Conservation (phyloP, 441 rosid species). For the Eruca vesicaria region DNA sequence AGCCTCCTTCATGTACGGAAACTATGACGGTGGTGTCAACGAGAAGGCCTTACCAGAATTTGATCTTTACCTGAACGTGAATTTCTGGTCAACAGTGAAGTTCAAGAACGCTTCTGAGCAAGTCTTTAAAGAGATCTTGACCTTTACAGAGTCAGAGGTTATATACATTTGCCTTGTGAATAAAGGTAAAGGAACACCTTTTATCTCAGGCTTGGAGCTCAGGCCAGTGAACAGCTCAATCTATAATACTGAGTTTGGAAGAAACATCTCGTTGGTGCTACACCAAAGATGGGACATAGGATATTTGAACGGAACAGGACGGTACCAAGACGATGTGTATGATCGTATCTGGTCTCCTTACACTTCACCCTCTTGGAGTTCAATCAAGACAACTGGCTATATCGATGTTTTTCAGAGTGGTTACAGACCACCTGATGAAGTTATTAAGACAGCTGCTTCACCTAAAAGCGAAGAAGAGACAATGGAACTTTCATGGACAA, state of each 20-base stretch:
- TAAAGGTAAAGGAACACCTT: constrained; percentile 57
- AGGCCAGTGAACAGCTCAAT: constrained; percentile 44
- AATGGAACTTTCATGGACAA: constrained; percentile 21
- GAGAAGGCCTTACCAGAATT: constrained; percentile 40
- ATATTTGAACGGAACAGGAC: constrained; percentile 21
- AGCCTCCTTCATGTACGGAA: constrained; percentile 62
- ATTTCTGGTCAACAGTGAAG: constrained; percentile 44
- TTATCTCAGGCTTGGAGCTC: constrained; percentile 58
- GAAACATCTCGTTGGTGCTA: constrained; percentile 35
- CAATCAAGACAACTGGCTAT: not conserved
- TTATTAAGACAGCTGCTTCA: constrained; percentile 40
- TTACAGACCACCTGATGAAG: constrained; percentile 38
- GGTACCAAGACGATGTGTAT: constrained; percentile 32
- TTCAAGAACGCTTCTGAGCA: constrained; percentile 45
- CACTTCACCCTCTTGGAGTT: constrained; percentile 12
- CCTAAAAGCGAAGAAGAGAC: constrained; percentile 8
- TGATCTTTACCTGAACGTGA: constrained; percentile 46
- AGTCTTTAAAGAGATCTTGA: constrained; percentile 45
- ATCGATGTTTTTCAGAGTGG: constrained; percentile 19
- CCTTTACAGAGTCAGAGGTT: constrained; percentile 28
- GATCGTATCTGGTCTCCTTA: constrained; percentile 42
- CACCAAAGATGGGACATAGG: constrained; percentile 37
- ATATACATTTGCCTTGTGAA: constrained; percentile 53
- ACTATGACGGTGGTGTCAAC: constrained; percentile 40
- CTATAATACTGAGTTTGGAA: constrained; percentile 38